Base-by-base conservation (phyloP, 1,284 basidiomycete genomes). In the Takashimella tepidaria region DNA sequence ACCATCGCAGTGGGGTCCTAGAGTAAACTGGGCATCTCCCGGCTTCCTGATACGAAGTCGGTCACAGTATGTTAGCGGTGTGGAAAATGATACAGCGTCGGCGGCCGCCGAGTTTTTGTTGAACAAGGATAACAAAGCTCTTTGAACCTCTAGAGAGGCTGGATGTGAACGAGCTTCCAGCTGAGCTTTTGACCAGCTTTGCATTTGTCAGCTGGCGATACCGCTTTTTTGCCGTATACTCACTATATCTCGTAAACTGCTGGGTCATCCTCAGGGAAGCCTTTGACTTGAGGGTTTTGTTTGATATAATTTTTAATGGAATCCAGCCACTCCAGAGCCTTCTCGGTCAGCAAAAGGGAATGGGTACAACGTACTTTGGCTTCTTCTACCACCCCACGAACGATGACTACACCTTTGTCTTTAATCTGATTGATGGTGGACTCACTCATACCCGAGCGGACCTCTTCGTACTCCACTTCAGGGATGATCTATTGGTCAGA, bases 1-100 rank as follows among this genome's bases (percentile, higher is more conserved):
- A 0, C 84, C 85, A 64, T 91, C 88, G 46, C 87, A 79, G 63
- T 91, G 88, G 3, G 87, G 83, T 0, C 84, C 86, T 3, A 89
- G 75, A 5, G 79, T 78, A 81, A 89, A 91, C 46, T 79, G 78
- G 6, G 77, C 72, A 60, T 88, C 87, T 0, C 88, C 88, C 0
- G 88, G 87, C 27, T 79, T 79, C 4, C 88, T 80, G 44, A 91
- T 86, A 1, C 87, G 79, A 21, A 91, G 75, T 10, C 88, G 79
- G 71, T 91, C 89, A 51, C 82, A 86, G 70, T 91, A 91, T 0
- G 81, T 81, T 20, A 91, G 72, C 0, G 86, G 85, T 1, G 79
- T 82, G 5, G 70, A 64, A 23, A 88, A 78, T 51, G 79, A 80
- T 41, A 85, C 75, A 16, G 81, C 80, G 12, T 82, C 78, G 1